Evolutionary conservation across 768 basidiomycete genomes (phyloP).

Genomic region (Collybia sp.): DNA sequence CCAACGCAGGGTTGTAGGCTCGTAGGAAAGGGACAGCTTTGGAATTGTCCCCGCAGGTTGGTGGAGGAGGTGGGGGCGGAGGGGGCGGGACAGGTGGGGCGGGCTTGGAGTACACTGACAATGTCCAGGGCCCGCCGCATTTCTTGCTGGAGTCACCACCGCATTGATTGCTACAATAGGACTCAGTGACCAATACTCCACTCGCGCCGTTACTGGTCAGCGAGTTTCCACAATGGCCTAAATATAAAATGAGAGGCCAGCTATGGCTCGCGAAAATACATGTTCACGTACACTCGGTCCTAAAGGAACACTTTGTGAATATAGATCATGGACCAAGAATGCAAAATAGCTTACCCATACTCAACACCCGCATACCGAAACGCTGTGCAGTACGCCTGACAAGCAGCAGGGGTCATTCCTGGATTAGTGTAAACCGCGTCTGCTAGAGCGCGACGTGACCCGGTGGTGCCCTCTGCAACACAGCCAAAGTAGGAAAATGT

Average conservation of each 20-base stretch:
- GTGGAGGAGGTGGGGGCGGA: no score
- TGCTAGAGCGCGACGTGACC: conserved; percentile 25
- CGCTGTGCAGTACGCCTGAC: conserved; percentile 21
- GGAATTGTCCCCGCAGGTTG: no score
- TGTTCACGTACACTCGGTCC: conserved; percentile 4
- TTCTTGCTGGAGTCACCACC: conserved; percentile 9
- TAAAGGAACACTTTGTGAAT: no score
- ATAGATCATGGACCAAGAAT: not conserved
- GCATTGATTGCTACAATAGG: conserved; percentile 19
- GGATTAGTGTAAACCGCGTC: conserved; percentile 15
- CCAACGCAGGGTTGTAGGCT: no score
- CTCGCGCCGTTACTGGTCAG: conserved; percentile 26
- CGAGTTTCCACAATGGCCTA: conserved; percentile 21
- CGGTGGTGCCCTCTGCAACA: conserved; percentile 27
- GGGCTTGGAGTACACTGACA: conserved; percentile 15
- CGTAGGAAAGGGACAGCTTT: no score
- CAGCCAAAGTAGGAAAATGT: conserved; percentile 21
- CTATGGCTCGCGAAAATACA: not conserved
- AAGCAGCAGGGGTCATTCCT: conserved; percentile 26
- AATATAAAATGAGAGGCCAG: not conserved
- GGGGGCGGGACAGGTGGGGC: no score
- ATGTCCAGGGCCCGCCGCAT: conserved; percentile 12
- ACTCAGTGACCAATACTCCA: conserved; percentile 13
- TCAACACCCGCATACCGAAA: conserved; percentile 27
- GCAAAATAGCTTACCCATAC: conserved; percentile 18